phyloP scores from a whole-genome alignment of 2,329 filamentous ascomycete genomes.

The Pseudopyricularia cyperi region DNA sequence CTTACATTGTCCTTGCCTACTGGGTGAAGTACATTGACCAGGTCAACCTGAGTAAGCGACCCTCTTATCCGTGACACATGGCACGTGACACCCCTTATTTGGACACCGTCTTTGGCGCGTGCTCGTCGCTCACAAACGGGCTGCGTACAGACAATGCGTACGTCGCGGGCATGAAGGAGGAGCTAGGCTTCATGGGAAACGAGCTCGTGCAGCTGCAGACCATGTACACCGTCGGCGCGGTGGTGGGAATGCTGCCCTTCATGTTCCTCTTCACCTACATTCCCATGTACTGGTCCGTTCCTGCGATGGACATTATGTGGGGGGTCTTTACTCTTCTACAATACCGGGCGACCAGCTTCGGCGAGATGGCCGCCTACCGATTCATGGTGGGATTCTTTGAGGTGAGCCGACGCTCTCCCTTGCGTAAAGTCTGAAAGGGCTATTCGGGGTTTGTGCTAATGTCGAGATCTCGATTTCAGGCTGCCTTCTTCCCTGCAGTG shows the following conservation, averaged over 20 bases:
- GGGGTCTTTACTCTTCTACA: conserved; percentile 40
- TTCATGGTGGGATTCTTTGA: conserved; percentile 17
- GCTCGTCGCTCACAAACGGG: too few relatives aligned
- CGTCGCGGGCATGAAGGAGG: conserved; percentile 9
- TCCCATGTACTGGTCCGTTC: conserved; percentile 36
- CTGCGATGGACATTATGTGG: conserved; percentile 38
- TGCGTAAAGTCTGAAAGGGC: too few relatives aligned
- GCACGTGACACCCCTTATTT: too few relatives aligned
- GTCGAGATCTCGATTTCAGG: background rate
- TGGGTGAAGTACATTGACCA: conserved; percentile 46
- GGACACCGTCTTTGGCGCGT: too few relatives aligned
- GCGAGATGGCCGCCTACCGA: conserved; percentile 37
- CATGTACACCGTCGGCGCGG: conserved; percentile 35
- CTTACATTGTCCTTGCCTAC: conserved; percentile 40
- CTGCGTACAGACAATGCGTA: conserved; percentile 34
- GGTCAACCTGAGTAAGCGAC: conserved; percentile 36
- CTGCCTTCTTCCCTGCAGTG: background rate
- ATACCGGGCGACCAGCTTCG: conserved; percentile 29
- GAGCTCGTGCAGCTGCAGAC: conserved; percentile 35
- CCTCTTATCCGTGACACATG: too few relatives aligned
- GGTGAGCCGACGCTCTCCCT: too few relatives aligned
- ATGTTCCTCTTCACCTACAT: conserved; percentile 22
- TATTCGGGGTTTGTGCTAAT: too few relatives aligned
- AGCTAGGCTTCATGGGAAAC: conserved; percentile 6
- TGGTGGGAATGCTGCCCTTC: conserved; percentile 37